Evolutionary conservation across 2,329 filamentous ascomycete genomes (phyloP).

Genomic region (Calonectria hawksworthii): DNA sequence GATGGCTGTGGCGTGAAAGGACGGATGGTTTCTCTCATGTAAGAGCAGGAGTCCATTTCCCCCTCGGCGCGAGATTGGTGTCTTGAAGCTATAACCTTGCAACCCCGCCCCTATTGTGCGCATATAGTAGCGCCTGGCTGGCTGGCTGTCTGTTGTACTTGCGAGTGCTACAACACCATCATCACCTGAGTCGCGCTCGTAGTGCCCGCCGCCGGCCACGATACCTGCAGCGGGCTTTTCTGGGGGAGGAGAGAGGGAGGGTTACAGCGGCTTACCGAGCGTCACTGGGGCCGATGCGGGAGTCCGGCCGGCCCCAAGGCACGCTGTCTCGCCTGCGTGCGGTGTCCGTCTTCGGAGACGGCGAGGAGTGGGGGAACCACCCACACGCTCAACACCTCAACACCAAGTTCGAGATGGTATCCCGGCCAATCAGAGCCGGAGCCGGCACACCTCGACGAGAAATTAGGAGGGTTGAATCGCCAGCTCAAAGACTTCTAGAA

Average conservation of each 20-base stretch:
- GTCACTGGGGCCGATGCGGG: conserved; percentile 16
- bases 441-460: conserved; percentile 3
- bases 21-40: not conserved
- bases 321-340: not conserved
- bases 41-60: not conserved
- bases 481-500: conserved; percentile 39
- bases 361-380: conserved; percentile 15
- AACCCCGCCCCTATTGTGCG: not conserved
- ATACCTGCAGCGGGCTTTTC: not conserved
- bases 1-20: not conserved
- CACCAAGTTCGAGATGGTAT: not conserved
- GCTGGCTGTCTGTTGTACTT: not conserved
- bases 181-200: not conserved
- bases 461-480: conserved; percentile 11
- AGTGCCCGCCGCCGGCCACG: not conserved
- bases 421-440: conserved; percentile 12
- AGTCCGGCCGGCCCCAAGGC: not conserved
- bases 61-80: not conserved
- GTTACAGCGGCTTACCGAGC: conserved; percentile 8
- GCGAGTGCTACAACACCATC: not conserved
- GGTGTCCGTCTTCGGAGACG: conserved; percentile 3
- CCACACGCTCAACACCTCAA: conserved; percentile 15
- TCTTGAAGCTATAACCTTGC: conserved; percentile 3
- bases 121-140: not conserved
- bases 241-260: not conserved